Evolutionary conservation across 75 land plant species (phyloP), one percentile per base, ranked within the genome.

Genomic region (Pinus tabuliformis): DNA sequence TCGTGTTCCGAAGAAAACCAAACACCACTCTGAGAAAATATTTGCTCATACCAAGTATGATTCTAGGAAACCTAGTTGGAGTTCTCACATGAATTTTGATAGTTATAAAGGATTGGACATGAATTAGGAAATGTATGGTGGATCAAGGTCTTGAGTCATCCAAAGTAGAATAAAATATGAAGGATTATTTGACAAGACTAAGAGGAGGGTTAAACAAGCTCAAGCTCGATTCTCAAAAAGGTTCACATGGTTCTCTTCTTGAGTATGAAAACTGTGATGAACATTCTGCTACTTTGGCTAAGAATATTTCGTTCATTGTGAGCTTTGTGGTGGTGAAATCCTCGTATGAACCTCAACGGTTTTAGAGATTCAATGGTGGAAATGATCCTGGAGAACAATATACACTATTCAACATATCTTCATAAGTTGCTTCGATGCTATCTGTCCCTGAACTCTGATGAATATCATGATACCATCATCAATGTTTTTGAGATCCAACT

Each of bases 351-450:
- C 33, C 54, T 42, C 20, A 68, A 68, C 0, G 0, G 91, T 76
- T 94, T 94, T 82, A 81, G 83, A 33, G 91, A 94, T 28, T 91
- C 91, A 5, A 92, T 94, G 97, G 42, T 90, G 39, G 97, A 94
- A 83, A 92, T 94, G 97, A 88, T 94, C 39, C 37, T 65, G 39
- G 91, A 93, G 75, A 89, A 94, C 18, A 73, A 77, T n/a, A 79
- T 94, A 4, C 77, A 73, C 12, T 36, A 15, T 12, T 63, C 86
- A 8, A 62, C 78, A 39, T 89, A 94, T 54, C 81, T 94, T 30
- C 91, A 90, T 72, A 86, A 92, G 66, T 89, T 94, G 36, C 71
- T 94, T 68, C 87, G 89, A 58, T 92, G 92, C 70, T 94, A 94
- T 68, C 81, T 94, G 12, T 83, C 90, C 2, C 82, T 94, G 80